phyloP scores from a whole-genome alignment of 257 asterid species.

The Avicennia marina region DNA sequence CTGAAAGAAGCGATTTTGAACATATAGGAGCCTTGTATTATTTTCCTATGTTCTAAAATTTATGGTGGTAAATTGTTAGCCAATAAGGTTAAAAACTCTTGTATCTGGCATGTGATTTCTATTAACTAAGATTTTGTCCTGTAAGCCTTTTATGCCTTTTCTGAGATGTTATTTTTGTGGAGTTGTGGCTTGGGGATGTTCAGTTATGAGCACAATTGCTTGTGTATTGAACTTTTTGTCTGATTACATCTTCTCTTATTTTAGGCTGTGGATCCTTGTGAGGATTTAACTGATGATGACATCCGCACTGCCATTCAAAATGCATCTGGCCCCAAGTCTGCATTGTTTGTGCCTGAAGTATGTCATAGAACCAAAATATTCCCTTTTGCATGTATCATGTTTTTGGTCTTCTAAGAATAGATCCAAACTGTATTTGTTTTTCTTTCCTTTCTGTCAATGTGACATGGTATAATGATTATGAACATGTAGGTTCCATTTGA shows the following conservation, averaged over 20 bases:
- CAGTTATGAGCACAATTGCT: too few species aligned
- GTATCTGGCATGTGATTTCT: too few species aligned
- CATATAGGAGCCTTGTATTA: neutral
- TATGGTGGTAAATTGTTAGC: too few species aligned
- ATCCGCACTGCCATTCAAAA: slow-evolving; percentile 91
- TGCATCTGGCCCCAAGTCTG: slow-evolving; percentile 88
- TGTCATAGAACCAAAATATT: slow-evolving; percentile 23
- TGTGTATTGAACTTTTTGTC: too few species aligned
- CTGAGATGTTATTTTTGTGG: too few species aligned
- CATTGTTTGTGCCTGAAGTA: slow-evolving; percentile 87
- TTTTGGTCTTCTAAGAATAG: too few species aligned
- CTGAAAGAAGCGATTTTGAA: neutral
- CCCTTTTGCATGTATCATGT: neutral
- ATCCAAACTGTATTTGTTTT: neutral
- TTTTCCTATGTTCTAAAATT: neutral
- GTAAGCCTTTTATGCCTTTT: too few species aligned
- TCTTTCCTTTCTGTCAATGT: slow-evolving; percentile 1
- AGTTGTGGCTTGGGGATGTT: too few species aligned
- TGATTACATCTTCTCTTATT: too few species aligned
- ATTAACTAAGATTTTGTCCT: too few species aligned
- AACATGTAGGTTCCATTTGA: slow-evolving; percentile 85
- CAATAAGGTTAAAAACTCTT: too few species aligned
- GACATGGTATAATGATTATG: slow-evolving; percentile 7
- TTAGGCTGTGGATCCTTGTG: slow-evolving; percentile 98
- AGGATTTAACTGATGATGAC: slow-evolving; percentile 86